Percentiles rank a stretch among this genome's conserved stretches.
phyloP scores from a whole-genome alignment of 192 early-diverging fungal genomes.

The Mycoemilia scoparia region DNA sequence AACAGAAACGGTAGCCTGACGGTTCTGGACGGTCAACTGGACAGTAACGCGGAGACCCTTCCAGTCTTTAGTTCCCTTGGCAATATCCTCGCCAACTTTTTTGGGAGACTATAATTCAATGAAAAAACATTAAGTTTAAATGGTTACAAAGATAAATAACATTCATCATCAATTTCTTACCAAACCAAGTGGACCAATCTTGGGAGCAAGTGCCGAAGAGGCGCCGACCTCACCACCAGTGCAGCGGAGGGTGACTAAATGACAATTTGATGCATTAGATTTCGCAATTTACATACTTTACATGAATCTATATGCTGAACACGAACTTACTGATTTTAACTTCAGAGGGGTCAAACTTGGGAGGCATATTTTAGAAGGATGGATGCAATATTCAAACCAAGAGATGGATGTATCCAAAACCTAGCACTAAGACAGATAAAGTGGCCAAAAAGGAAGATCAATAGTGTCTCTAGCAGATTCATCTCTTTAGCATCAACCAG shows the following conservation, averaged over 20 bases:
- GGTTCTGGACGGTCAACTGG: conserved; percentile 97
- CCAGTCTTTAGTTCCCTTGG: conserved; percentile 97
- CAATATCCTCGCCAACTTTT: conserved; percentile 99
- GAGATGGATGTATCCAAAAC: not conserved
- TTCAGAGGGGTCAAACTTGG: conserved; percentile 72
- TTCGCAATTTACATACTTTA: conserved; percentile 7
- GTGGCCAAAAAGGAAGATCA: not conserved
- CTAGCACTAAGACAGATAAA: not conserved
- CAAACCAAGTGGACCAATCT: conserved; percentile 99
- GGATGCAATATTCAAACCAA: not conserved
- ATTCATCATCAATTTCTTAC: conserved; percentile 19
- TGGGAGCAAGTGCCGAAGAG: conserved; percentile 93
- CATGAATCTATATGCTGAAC: conserved; percentile 2
- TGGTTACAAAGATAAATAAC: not conserved
- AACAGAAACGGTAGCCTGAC: conserved; percentile 93
- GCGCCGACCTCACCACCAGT: conserved; percentile 98
- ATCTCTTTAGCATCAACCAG: not conserved
- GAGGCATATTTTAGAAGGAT: conserved; percentile 44
- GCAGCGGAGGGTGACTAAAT: conserved; percentile 72
- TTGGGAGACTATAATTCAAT: no score
- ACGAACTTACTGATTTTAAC: conserved; percentile 38
- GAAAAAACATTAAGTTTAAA: conserved; percentile 6
- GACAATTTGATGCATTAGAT: no score
- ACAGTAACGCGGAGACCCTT: conserved; percentile 99
- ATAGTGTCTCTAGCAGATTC: not conserved